Evolutionary conservation across 179 eudicot species (phyloP), one percentile per base, ranked within the genome.

Genomic region (Nepenthes alata): DNA sequence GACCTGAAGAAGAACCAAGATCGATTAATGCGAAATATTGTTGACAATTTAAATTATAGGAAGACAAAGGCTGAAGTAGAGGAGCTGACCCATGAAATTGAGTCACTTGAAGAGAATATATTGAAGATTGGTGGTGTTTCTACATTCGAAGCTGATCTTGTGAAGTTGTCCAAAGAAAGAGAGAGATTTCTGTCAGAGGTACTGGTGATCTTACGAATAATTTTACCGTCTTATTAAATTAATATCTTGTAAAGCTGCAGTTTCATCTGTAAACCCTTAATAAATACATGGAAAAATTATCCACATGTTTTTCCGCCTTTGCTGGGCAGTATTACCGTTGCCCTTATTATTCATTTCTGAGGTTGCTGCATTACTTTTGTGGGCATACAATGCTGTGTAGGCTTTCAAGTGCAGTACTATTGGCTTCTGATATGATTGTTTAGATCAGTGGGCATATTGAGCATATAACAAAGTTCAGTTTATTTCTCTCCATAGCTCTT

Each of bases 151-250:
- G 63, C 82, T 50, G 85, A 86, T 61, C 78, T 83, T 68, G 67
- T 63, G 59, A 86, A 85, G 74, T 63, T 89, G 51, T 66, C 82
- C 47, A 83, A 82, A 71, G 95, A 93, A 74, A 78, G 95, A 69
- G 98, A 93, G 49, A 73, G 85, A 61, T 85, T 93, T 74, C 80
- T 81, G 52, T 83, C 96, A 16, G 98, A 93, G 95, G 98, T 93
- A 83, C 47, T 53, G 60, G 57, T 44, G 15, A 16, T 55, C 55
- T 69, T 37, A 3, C 12, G 45, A 65, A 6, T 47, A 9, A 4
- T 56, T 41, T 41, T 41, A 41, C 45, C 0, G 45, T 4, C 45
- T 4, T 41, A 41, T 4, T 7, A 41, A 41, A 41, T 41, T 41
- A 4, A 41, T 41, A 41, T 41, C 45, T 41, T 4, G 6, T 41